Percentiles rank a stretch among this genome's conserved stretches.
Conservation (phyloP, 805 yeast species). For the Wickerhamiella azymoides region DNA sequence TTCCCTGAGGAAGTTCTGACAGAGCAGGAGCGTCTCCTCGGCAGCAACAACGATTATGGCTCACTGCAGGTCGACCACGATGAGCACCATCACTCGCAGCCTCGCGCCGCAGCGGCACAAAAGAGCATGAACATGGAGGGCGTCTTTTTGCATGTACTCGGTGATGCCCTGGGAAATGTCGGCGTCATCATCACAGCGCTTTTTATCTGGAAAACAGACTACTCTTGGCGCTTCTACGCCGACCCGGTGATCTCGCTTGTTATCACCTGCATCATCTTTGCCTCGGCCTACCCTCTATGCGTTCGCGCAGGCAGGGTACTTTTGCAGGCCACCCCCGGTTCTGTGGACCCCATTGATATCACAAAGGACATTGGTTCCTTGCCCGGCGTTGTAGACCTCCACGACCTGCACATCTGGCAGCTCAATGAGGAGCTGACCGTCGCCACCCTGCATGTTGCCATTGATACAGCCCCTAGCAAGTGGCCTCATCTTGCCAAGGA, state of each 20-base stretch:
- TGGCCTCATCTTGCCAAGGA: slow-evolving; percentile 59
- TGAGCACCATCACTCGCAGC: slow-evolving; percentile 8
- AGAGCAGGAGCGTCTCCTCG: slow-evolving; percentile 17
- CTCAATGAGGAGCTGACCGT: slow-evolving; percentile 73
- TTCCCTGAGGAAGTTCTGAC: slow-evolving; percentile 17
- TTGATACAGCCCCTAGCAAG: slow-evolving; percentile 46
- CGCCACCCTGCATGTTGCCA: slow-evolving; percentile 80
- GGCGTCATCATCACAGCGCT: slow-evolving; percentile 86
- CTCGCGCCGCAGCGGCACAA: slow-evolving; percentile 15
- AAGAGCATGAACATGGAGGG: slow-evolving; percentile 95
- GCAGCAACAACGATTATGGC: slow-evolving; percentile 11
- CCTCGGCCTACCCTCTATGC: slow-evolving; percentile 84
- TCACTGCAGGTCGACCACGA: slow-evolving; percentile 3
- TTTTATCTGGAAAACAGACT: slow-evolving; percentile 88
- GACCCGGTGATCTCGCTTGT: slow-evolving; percentile 80
- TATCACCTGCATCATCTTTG: slow-evolving; percentile 77
- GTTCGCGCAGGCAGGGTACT: slow-evolving; percentile 73
- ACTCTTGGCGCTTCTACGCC: slow-evolving; percentile 69
- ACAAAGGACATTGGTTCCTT: slow-evolving; percentile 52
- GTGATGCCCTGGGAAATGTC: slow-evolving; percentile 90
- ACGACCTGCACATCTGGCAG: slow-evolving; percentile 95
- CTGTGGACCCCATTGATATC: slow-evolving; percentile 62
- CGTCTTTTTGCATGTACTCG: slow-evolving; percentile 85
- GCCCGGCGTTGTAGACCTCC: slow-evolving; percentile 68
- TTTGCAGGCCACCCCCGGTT: slow-evolving; percentile 85